Evolutionary conservation across 768 basidiomycete species (phyloP).

Genomic region (Rossbeevera mucosa): DNA sequence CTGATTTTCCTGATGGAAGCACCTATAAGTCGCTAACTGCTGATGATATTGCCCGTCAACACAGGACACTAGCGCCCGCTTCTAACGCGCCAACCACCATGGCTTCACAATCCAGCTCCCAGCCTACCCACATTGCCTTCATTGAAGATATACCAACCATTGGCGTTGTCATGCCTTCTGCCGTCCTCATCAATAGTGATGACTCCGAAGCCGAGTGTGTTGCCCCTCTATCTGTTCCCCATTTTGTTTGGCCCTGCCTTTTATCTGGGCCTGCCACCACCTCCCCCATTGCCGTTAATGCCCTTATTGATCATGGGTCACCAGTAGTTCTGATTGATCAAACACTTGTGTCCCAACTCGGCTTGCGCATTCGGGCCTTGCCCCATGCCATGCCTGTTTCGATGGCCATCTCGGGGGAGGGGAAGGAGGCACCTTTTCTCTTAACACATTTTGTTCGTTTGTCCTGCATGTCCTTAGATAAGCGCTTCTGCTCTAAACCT

Average conservation of each 20-base stretch:
- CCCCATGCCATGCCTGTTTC: background rate
- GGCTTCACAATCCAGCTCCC: too few species aligned
- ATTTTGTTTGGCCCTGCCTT: constrained; percentile 14
- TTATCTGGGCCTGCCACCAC: too few species aligned
- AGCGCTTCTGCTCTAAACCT: background rate
- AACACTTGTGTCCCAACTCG: background rate
- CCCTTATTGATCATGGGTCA: constrained; percentile 30
- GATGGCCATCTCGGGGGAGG: background rate
- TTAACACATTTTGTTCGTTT: background rate
- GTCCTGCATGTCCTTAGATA: background rate
- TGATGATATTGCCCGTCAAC: too few species aligned
- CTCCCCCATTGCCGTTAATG: background rate
- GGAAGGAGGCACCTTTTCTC: background rate
- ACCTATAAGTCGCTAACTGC: too few species aligned
- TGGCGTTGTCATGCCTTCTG: background rate
- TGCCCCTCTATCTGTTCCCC: background rate
- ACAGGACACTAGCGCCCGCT: too few species aligned
- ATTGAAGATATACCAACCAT: too few species aligned
- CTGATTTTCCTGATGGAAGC: too few species aligned
- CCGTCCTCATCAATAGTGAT: background rate
- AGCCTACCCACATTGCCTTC: too few species aligned
- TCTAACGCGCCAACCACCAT: too few species aligned
- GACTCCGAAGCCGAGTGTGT: constrained; percentile 3
- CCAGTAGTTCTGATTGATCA: constrained; percentile 31
- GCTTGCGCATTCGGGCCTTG: background rate